Evolutionary conservation across 495 filamentous ascomycete genomes (phyloP).

Genomic region (Diplogelasinospora grovesii): DNA sequence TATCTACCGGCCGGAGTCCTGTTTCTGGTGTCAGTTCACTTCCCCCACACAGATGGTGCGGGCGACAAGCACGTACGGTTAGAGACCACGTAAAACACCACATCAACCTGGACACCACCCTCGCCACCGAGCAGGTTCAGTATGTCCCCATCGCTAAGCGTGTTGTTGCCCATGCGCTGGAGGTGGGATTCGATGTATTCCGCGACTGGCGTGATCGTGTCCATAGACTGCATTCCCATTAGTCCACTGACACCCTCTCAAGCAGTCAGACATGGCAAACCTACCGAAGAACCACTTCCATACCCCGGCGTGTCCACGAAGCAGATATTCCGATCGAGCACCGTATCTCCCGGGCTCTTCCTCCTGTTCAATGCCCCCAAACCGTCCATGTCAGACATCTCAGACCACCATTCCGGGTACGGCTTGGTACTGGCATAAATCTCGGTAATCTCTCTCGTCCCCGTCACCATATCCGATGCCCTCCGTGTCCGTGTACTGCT

Average conservation of each 20-base stretch:
- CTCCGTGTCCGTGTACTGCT: conserved; percentile 5
- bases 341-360: conserved; percentile 72
- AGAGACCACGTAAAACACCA: conserved; percentile 71
- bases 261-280: conserved; percentile 15
- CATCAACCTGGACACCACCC: conserved; percentile 85
- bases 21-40: conserved; percentile 1
- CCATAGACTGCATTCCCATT: conserved; percentile 38
- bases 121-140: conserved; percentile 74
- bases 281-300: conserved; percentile 52
- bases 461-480: conserved; percentile 8
- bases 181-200: conserved; percentile 74
- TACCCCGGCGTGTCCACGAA: conserved; percentile 91
- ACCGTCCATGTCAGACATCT: conserved; percentile 77
- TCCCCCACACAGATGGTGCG: not conserved
- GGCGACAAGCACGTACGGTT: conserved; percentile 20
- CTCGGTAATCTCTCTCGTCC: conserved; percentile 59
- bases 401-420: conserved; percentile 94
- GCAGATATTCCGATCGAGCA: conserved; percentile 88
- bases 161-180: conserved; percentile 53
- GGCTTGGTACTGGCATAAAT: conserved; percentile 89
- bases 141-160: conserved; percentile 65
- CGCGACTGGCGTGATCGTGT: conserved; percentile 61
- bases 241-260: not conserved
- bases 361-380: conserved; percentile 61
- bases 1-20: conserved; percentile 68